Percentiles rank a stretch among this genome's conserved stretches.
These are phyloP conservation scores for Pulicaria dysenterica DNA, from an alignment of 129 eudicot genomes.

Conservation along the genomic window DNA sequence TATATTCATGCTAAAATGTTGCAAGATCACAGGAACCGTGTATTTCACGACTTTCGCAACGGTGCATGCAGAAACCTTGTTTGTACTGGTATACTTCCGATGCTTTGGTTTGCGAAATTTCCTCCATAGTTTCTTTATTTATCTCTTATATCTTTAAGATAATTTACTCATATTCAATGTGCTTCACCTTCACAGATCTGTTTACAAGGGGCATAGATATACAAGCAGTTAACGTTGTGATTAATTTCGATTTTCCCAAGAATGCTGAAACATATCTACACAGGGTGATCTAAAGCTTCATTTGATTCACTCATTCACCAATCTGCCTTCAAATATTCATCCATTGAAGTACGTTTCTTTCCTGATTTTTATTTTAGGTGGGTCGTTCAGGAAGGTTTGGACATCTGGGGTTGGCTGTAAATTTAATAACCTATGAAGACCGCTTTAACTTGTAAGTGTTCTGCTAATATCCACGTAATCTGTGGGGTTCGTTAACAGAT, in stretches of 20 bases:
- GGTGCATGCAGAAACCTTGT: slow-evolving; percentile 40
- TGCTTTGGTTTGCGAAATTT: not conserved
- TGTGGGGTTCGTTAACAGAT: slow-evolving; percentile 1
- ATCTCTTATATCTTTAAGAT: not conserved
- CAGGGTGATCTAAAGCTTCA: slow-evolving; percentile 44
- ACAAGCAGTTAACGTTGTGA: slow-evolving; percentile 72
- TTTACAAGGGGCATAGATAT: slow-evolving; percentile 75
- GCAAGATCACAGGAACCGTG: slow-evolving; percentile 38
- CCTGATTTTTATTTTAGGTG: slow-evolving; percentile 39
- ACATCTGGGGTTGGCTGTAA: slow-evolving; percentile 62
- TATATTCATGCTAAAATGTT: slow-evolving; percentile 28
- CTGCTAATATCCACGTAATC: not conserved
- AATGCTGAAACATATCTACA: slow-evolving; percentile 68
- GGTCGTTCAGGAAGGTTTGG: slow-evolving; percentile 66
- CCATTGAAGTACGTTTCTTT: not conserved
- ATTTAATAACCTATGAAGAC: slow-evolving; percentile 58
- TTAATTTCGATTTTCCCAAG: slow-evolving; percentile 73
- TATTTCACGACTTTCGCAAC: slow-evolving; percentile 69
- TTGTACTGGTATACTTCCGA: slow-evolving; percentile 55
- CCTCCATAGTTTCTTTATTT: not conserved
- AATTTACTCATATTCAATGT: slow-evolving; percentile 12
- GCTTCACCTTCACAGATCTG: slow-evolving; percentile 44
- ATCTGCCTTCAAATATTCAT: slow-evolving; percentile 7
- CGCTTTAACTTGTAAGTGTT: slow-evolving; percentile 60
- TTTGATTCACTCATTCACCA: not conserved